Conservation (phyloP, 805 yeast species). For the Naumovozyma dairenensis region DNA sequence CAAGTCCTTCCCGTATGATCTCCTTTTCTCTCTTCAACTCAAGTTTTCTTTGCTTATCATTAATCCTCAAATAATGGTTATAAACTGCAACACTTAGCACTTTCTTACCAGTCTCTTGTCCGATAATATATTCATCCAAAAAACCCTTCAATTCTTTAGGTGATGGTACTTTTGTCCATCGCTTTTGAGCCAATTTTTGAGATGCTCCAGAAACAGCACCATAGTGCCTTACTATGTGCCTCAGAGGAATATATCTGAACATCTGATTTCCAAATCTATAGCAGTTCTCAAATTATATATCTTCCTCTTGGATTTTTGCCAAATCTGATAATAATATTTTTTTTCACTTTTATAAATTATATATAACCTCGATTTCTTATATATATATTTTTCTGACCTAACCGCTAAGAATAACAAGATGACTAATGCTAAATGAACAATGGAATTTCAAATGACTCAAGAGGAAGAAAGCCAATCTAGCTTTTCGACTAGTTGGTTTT, state of each 20-base stretch:
- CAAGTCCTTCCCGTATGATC: background rate
- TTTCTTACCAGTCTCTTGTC: conserved; percentile 46
- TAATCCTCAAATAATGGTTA: conserved; percentile 44
- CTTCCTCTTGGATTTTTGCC: background rate
- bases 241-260: background rate
- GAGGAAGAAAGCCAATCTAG: too few relatives aligned
- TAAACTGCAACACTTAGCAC: conserved; percentile 54
- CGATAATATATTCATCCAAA: conserved; percentile 44
- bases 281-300: background rate
- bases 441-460: too few relatives aligned
- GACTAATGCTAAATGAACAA: too few relatives aligned
- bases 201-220: conserved; percentile 8
- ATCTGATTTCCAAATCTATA: background rate
- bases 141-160: conserved; percentile 38
- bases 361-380: too few relatives aligned
- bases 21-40: conserved; percentile 23
- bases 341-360: too few relatives aligned
- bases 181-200: conserved; percentile 9
- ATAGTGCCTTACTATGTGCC: background rate
- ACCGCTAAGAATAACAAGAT: too few relatives aligned
- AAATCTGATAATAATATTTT: too few relatives aligned
- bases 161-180: conserved; percentile 31
- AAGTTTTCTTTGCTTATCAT: conserved; percentile 31
- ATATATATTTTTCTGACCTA: too few relatives aligned
- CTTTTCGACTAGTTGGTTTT: too few relatives aligned